Evolutionary conservation across 2,329 filamentous ascomycete species (phyloP).

Genomic region (Pseudopyrenochaeta lycopersici): DNA sequence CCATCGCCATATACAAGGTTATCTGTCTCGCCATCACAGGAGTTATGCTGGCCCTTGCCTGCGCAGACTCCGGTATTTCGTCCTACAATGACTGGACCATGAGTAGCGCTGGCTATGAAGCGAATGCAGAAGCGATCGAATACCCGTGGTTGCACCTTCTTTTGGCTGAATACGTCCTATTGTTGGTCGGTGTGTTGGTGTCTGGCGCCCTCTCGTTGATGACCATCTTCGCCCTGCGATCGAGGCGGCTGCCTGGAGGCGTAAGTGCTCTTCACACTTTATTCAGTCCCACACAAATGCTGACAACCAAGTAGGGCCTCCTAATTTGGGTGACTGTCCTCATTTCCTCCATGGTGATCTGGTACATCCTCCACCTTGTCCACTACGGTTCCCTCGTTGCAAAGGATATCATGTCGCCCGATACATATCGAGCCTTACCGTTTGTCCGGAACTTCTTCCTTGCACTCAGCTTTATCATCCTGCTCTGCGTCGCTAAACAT

Average conservation of each 20-base stretch:
- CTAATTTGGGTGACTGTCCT: slow-evolving; percentile 23
- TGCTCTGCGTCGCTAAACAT: slow-evolving; percentile 33
- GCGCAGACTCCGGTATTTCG: slow-evolving; percentile 14
- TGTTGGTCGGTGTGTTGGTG: slow-evolving; percentile 25
- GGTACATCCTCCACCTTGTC: slow-evolving; percentile 22
- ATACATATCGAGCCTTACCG: slow-evolving; percentile 10
- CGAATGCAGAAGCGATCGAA: background rate
- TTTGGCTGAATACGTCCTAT: slow-evolving; percentile 26
- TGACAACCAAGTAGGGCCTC: slow-evolving; percentile 22
- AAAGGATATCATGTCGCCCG: background rate
- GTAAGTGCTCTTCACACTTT: slow-evolving; percentile 21
- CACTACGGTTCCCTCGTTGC: slow-evolving; percentile 2
- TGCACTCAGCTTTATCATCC: slow-evolving; percentile 23
- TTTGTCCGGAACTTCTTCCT: slow-evolving; percentile 27
- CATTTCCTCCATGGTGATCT: slow-evolving; percentile 26
- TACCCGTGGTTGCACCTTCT: slow-evolving; percentile 1
- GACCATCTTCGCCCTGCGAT: slow-evolving; percentile 25
- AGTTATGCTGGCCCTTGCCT: slow-evolving; percentile 30
- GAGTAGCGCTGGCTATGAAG: background rate
- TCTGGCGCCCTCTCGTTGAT: slow-evolving; percentile 19
- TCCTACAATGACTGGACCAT: slow-evolving; percentile 21
- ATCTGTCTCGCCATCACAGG: slow-evolving; percentile 18
- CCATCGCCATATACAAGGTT: slow-evolving; percentile 15
- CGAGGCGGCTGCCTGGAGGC: slow-evolving; percentile 14
- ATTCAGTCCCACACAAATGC: background rate